Percentiles rank a stretch among this genome's conserved stretches.
Evolutionary conservation across 1,139 yeast species (phyloP).

Genomic region (Cylindricascospora bacillispora): DNA sequence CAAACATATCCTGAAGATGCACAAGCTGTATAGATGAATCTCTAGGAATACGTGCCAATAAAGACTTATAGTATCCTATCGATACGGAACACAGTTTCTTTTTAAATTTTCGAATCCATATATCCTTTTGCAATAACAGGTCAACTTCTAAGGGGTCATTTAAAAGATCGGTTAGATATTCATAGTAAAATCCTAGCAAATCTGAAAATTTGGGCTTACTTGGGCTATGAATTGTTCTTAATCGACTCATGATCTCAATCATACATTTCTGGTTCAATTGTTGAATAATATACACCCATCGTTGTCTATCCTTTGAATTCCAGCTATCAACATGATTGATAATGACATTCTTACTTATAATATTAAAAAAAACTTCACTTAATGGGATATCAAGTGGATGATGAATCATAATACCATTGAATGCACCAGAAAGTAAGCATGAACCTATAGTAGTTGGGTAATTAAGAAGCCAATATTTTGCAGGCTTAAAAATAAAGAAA

Average conservation of each 20-base stretch:
- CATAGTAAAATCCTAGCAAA: slow-evolving; percentile 37
- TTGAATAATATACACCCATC: slow-evolving; percentile 39
- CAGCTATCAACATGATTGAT: slow-evolving; percentile 22
- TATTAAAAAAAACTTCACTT: background rate
- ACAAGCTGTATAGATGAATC: slow-evolving; percentile 45
- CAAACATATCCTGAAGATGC: slow-evolving; percentile 51
- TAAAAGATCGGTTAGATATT: too few relatives aligned
- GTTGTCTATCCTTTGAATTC: slow-evolving; percentile 37
- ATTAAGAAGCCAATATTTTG: slow-evolving; percentile 50
- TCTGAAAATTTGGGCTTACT: slow-evolving; percentile 56
- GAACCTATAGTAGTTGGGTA: slow-evolving; percentile 39
- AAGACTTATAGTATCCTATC: slow-evolving; percentile 45
- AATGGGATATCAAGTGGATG: too few relatives aligned
- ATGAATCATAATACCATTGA: too few relatives aligned
- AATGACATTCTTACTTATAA: background rate
- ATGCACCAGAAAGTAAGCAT: slow-evolving; percentile 41
- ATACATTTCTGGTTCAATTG: slow-evolving; percentile 39
- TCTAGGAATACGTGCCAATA: slow-evolving; percentile 49
- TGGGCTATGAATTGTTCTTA: slow-evolving; percentile 36
- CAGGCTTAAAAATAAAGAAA: slow-evolving; percentile 34
- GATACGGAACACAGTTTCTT: slow-evolving; percentile 40
- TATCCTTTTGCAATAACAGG: too few relatives aligned
- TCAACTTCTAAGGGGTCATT: too few relatives aligned
- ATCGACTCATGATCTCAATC: slow-evolving; percentile 33
- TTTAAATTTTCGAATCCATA: slow-evolving; percentile 40